These are phyloP conservation scores for Pholiota molesta DNA, from an alignment of 768 basidiomycete species.

Conservation along the genomic window DNA sequence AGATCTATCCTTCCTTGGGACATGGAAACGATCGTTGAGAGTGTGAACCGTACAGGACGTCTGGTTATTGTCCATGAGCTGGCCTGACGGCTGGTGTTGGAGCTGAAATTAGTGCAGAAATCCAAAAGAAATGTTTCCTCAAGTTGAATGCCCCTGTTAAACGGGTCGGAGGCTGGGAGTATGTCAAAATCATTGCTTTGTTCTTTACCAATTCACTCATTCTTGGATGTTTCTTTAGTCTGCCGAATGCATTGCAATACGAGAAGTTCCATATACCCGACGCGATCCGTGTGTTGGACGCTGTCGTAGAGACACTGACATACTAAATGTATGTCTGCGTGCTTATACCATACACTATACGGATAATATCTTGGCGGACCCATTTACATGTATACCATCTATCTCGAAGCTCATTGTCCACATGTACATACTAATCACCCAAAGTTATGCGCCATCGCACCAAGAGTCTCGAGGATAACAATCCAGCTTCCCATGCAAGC, in stretches of 20 bases:
- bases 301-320: conserved; percentile 77
- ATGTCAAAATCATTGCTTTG: conserved; percentile 38
- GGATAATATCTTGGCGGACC: background rate
- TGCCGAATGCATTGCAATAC: conserved; percentile 82
- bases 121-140: conserved; percentile 88
- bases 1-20: conserved; percentile 92
- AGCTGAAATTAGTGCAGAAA: conserved; percentile 88
- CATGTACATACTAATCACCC: conserved; percentile 18
- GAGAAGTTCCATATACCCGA: conserved; percentile 96
- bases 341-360: background rate
- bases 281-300: conserved; percentile 80
- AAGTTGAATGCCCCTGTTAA: conserved; percentile 87
- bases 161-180: conserved; percentile 94
- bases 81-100: conserved; percentile 87
- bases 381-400: background rate
- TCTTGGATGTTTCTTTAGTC: conserved; percentile 42
- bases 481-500: conserved; percentile 53
- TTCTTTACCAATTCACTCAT: background rate
- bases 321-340: conserved; percentile 43
- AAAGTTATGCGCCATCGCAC: conserved; percentile 49
- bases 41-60: conserved; percentile 83
- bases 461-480: conserved; percentile 46
- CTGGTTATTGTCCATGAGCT: conserved; percentile 93
- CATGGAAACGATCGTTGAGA: conserved; percentile 75
- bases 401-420: background rate